These are phyloP conservation scores for Cladochytrium replicatum DNA, from an alignment of 192 early-diverging fungal species.

Conservation along the genomic window DNA sequence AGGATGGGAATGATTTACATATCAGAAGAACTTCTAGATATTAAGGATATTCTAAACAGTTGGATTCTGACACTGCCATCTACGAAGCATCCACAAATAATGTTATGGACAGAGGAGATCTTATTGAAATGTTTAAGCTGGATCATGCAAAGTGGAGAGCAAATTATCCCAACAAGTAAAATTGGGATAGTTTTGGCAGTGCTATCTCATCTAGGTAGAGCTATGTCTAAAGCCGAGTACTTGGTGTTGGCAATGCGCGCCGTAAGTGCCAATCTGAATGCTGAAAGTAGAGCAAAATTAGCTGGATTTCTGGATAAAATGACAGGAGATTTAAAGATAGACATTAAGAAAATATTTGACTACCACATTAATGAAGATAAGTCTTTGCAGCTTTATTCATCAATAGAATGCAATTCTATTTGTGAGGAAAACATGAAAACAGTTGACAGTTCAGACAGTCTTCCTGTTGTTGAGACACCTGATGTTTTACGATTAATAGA, in stretches of 20 bases:
- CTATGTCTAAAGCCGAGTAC: slow-evolving; percentile 20
- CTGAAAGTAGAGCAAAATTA: slow-evolving; percentile 28
- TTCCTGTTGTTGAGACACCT: slow-evolving; percentile 42
- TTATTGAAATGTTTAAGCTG: slow-evolving; percentile 39
- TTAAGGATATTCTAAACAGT: slow-evolving; percentile 23
- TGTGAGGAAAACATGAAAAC: slow-evolving; percentile 11
- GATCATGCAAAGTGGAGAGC: slow-evolving; percentile 29
- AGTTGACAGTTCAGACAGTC: slow-evolving; percentile 17
- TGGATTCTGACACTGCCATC: slow-evolving; percentile 32
- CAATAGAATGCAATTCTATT: slow-evolving; percentile 10
- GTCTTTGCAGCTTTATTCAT: slow-evolving; percentile 18
- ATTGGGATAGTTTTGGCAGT: slow-evolving; percentile 39
- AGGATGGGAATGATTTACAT: slow-evolving; percentile 60
- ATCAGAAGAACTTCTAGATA: slow-evolving; percentile 46
- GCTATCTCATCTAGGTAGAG: slow-evolving; percentile 33
- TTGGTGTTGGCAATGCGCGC: slow-evolving; percentile 39
- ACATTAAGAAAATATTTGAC: slow-evolving; percentile 34
- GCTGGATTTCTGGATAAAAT: slow-evolving; percentile 35
- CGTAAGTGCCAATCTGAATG: slow-evolving; percentile 35
- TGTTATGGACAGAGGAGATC: slow-evolving; percentile 23
- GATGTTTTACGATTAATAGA: slow-evolving; percentile 34
- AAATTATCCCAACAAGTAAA: slow-evolving; percentile 39
- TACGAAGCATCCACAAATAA: slow-evolving; percentile 9
- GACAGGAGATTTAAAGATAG: slow-evolving; percentile 28
- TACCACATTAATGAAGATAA: slow-evolving; percentile 29